Base-by-base conservation (phyloP, 1,284 basidiomycete species). In the Schizopora paradoxa region DNA sequence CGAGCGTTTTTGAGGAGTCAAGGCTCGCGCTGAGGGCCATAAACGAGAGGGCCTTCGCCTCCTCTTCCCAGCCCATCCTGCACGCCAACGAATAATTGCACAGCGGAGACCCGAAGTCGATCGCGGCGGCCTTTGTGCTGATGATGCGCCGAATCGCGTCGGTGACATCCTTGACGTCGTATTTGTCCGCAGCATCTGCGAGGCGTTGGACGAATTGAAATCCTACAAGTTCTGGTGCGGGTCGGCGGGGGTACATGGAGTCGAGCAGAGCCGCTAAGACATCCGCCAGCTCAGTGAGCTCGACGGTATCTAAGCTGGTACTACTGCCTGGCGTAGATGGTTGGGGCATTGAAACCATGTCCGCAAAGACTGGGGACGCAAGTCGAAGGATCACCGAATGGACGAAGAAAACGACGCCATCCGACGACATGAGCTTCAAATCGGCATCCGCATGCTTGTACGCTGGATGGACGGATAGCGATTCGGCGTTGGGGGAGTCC, bases 91-190 rank as follows among this genome's bases (percentile, higher is more conserved):
- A 59, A 52, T 70, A 74, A 22, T 71, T 54, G 40, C 63, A 62
- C 29, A 74, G 50, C 0, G 73, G 66, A 40, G 68, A 54, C 16
- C 47, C 45, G 19, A 73, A 54, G 0, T 61, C 60, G 74, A 66
- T 21, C 13, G 60, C 52, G 76, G 76, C 34, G n/a, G n/a, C n/a
- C n/a, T n/a, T n/a, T n/a, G n/a, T 31, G 79, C 59, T 53, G 79
- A 70, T 4, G 76, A 78, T 31, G 28, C 28, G 14, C 23, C 70
- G 67, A 37, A 74, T 65, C 39, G 47, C 56, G 6, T 63, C 56
- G 19, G 71, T 58, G 11, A 67, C 61, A 4, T 66, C 66, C n/a
- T 64, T 67, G 4, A 68, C 64, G 45, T 71, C 69, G 69, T 70
- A 74, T 50, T 68, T 70, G 45, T 74, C 70, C 10, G 69, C 72